Evolutionary conservation across 192 early-diverging fungal genomes (phyloP).

Genomic region (Entophlyctis helioformis): DNA sequence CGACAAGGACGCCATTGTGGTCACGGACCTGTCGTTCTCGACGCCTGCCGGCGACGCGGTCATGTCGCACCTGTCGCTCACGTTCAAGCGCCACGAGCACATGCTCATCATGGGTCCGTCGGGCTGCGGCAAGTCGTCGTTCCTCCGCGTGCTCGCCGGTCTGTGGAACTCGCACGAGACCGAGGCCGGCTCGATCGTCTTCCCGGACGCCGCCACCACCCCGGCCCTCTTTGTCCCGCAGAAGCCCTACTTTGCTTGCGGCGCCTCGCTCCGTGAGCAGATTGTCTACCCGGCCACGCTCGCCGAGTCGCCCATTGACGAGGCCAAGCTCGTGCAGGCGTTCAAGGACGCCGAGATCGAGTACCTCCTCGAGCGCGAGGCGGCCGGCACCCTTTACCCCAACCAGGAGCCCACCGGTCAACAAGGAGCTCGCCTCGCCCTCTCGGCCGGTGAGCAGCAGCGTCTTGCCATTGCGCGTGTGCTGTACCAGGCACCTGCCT

Average conservation of each 20-base stretch:
- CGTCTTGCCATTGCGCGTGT: constrained; percentile 29
- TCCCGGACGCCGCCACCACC: constrained; percentile 6
- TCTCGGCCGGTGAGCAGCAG: constrained; percentile 30
- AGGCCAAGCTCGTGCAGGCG: constrained; percentile 60
- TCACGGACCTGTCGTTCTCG: constrained; percentile 33
- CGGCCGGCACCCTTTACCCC: no score
- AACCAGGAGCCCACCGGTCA: constrained; percentile 47
- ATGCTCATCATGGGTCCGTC: constrained; percentile 45
- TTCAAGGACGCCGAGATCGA: constrained; percentile 68
- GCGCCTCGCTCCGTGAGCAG: constrained; percentile 77
- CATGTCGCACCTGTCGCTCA: constrained; percentile 7
- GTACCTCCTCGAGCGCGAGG: constrained; percentile 30
- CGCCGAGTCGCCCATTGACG: constrained; percentile 27
- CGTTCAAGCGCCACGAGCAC: constrained; percentile 6
- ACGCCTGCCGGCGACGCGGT: constrained; percentile 14
- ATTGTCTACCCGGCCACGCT: constrained; percentile 82
- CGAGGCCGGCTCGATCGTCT: constrained; percentile 27
- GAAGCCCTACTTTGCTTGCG: constrained; percentile 56
- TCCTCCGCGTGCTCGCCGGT: constrained; percentile 64
- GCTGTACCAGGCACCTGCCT: constrained; percentile 47
- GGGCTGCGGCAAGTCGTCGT: constrained; percentile 74
- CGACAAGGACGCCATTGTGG: constrained; percentile 29
- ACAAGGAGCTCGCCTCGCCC: no score
- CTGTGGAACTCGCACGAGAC: constrained; percentile 69
- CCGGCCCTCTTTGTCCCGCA: constrained; percentile 57